Evolutionary conservation across 108 stramenopile genomes (phyloP).

Genomic region (Cyclotella sp.): DNA sequence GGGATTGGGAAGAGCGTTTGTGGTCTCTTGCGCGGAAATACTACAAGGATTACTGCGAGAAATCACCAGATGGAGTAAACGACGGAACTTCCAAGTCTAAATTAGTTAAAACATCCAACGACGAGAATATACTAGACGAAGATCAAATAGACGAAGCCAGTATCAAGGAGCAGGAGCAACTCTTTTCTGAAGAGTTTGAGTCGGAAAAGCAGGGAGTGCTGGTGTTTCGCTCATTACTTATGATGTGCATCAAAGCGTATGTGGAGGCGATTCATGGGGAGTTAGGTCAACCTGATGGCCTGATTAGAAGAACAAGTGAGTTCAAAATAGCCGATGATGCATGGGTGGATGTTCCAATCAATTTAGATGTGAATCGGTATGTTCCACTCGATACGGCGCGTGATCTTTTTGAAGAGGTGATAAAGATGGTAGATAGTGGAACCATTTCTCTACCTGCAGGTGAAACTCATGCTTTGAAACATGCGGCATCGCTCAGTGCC

Average conservation of each 20-base stretch:
- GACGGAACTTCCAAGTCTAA: background rate
- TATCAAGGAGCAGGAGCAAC: slow-evolving; percentile 40
- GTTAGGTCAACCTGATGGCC: slow-evolving; percentile 1
- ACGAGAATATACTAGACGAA: background rate
- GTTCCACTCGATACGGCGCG: slow-evolving; percentile 40
- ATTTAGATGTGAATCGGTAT: slow-evolving; percentile 31
- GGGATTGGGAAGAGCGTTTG: slow-evolving; percentile 52
- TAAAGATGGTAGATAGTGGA: slow-evolving; percentile 25
- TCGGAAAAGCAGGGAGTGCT: slow-evolving; percentile 39
- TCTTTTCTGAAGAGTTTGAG: slow-evolving; percentile 26
- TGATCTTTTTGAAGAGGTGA: slow-evolving; percentile 40
- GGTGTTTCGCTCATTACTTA: slow-evolving; percentile 37
- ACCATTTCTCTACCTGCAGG: background rate
- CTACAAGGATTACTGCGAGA: slow-evolving; percentile 32
- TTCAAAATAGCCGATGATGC: slow-evolving; percentile 3
- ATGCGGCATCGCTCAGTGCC: background rate
- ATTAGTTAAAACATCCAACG: background rate
- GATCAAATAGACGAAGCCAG: slow-evolving; percentile 31
- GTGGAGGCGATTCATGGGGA: slow-evolving; percentile 34
- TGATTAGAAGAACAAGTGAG: background rate
- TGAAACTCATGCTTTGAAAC: background rate
- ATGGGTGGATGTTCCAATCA: slow-evolving; percentile 16
- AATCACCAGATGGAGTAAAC: background rate
- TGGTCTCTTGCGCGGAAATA: slow-evolving; percentile 51
- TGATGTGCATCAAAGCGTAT: slow-evolving; percentile 43